phyloP scores from a whole-genome alignment of 164 flowering plant genomes.

The Dillenia turbinata region DNA sequence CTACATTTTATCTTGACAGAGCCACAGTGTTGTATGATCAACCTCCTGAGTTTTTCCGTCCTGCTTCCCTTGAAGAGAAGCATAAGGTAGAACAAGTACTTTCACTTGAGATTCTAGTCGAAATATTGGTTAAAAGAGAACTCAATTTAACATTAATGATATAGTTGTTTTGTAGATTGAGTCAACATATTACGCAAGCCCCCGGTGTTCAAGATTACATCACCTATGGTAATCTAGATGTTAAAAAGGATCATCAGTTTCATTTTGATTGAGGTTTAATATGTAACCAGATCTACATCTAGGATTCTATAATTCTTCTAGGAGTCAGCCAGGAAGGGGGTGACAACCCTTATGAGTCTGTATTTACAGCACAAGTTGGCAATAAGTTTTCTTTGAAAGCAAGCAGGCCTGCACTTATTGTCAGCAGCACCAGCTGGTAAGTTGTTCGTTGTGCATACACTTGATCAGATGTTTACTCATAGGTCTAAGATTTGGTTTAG shows the following conservation, averaged over 20 bases:
- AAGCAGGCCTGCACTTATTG: slow-evolving; percentile 82
- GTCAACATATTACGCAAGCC: slow-evolving; percentile 32
- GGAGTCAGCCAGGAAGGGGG: slow-evolving; percentile 17
- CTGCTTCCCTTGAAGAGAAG: slow-evolving; percentile 72
- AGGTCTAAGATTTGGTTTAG: too few relatives aligned
- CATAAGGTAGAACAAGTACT: slow-evolving; percentile 50
- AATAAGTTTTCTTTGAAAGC: slow-evolving; percentile 40
- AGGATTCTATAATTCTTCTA: slow-evolving; percentile 14
- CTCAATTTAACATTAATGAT: slow-evolving; percentile 7
- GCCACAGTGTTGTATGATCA: slow-evolving; percentile 94
- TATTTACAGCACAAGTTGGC: slow-evolving; percentile 47
- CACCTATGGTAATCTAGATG: slow-evolving; percentile 49
- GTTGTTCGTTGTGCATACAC: slow-evolving; percentile 5
- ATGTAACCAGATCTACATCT: background rate
- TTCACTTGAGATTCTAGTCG: background rate
- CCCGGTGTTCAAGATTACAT: slow-evolving; percentile 56
- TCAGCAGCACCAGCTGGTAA: slow-evolving; percentile 98
- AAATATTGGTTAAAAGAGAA: slow-evolving; percentile 2
- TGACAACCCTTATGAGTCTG: slow-evolving; percentile 25
- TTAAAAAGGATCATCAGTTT: slow-evolving; percentile 1
- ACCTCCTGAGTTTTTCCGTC: slow-evolving; percentile 92
- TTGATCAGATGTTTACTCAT: too few relatives aligned
- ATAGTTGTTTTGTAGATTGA: slow-evolving; percentile 78
- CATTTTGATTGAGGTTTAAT: slow-evolving; percentile 1
- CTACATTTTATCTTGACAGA: slow-evolving; percentile 28